Conservation (phyloP, 1,139 yeast genomes). For the Kodamaea derodonti region DNA sequence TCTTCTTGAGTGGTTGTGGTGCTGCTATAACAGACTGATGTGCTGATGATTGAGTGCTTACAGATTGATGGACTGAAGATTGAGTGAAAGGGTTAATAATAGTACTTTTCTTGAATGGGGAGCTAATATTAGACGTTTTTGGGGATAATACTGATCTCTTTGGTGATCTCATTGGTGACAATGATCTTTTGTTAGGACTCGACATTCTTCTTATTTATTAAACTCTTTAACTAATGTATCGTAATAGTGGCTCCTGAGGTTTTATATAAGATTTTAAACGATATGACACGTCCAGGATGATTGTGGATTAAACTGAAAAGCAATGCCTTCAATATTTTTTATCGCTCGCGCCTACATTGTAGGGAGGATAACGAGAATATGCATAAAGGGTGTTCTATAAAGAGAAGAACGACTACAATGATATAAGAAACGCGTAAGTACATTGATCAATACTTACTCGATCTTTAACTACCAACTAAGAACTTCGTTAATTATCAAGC, state of each 20-base stretch:
- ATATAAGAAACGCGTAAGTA: no score
- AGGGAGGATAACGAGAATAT: not conserved
- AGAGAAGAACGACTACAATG: no score
- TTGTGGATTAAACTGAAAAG: not conserved
- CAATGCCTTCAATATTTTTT: not conserved
- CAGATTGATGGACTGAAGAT: not conserved
- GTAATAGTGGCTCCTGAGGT: no score
- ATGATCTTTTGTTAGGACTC: not conserved
- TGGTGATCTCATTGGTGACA: constrained; percentile 20
- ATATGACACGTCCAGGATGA: not conserved
- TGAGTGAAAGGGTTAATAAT: constrained; percentile 9
- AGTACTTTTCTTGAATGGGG: constrained; percentile 13
- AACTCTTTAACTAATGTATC: no score
- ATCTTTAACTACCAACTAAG: no score
- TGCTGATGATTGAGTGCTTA: not conserved
- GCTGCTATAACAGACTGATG: not conserved
- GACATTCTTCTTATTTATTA: no score
- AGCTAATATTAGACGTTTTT: constrained; percentile 20
- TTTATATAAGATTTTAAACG: no score
- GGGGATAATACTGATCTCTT: constrained; percentile 33
- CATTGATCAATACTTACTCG: no score
- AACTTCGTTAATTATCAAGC: no score
- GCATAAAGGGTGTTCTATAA: no score
- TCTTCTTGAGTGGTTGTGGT: constrained; percentile 10
- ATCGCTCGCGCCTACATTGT: not conserved